Percentiles rank a stretch among this genome's conserved stretches.
Evolutionary conservation across 352 stramenopile genomes (phyloP).

Genomic region (Peronosclerospora sorghi): DNA sequence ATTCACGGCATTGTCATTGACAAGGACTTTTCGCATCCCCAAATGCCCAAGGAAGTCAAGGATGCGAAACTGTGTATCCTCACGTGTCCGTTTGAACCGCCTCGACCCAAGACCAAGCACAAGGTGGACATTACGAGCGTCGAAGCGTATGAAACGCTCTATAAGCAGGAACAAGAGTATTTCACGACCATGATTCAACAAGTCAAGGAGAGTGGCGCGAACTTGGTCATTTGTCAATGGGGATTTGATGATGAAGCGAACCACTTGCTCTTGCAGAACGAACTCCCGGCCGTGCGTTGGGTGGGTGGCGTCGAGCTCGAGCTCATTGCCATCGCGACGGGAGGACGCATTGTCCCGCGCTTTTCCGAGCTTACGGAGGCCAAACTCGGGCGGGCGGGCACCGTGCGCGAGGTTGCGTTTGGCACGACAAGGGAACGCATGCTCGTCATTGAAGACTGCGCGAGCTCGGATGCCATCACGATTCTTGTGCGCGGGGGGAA

Average conservation of each 20-base stretch:
- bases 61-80: conserved; percentile 98
- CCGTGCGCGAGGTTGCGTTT: conserved; percentile 94
- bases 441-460: conserved; percentile 98
- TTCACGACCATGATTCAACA: conserved; percentile 99
- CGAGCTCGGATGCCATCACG: conserved; percentile 96
- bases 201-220: conserved; percentile 97
- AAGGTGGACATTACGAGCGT: conserved; percentile 96
- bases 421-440: conserved; percentile 97
- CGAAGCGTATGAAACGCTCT: conserved; percentile 95
- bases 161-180: conserved; percentile 97
- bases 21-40: conserved; percentile 98
- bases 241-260: conserved; percentile 99
- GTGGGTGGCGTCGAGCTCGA: conserved; percentile 99
- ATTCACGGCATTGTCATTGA: conserved; percentile 99
- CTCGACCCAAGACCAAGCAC: conserved; percentile 99
- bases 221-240: conserved; percentile 99
- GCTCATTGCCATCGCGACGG: conserved; percentile 99
- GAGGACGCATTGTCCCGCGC: conserved; percentile 95
- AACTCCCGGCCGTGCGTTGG: conserved; percentile 96
- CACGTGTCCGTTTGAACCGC: conserved; percentile 98
- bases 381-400: conserved; percentile 93
- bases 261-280: conserved; percentile 96
- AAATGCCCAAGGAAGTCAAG: conserved; percentile 97
- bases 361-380: conserved; percentile 95
- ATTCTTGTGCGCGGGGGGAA: conserved; percentile 97